A percentile compares a stretch with the other conserved stretches of the same genome.
phyloP scores from a whole-genome alignment of 768 basidiomycete genomes.

The Amanita pseudoporphyria region DNA sequence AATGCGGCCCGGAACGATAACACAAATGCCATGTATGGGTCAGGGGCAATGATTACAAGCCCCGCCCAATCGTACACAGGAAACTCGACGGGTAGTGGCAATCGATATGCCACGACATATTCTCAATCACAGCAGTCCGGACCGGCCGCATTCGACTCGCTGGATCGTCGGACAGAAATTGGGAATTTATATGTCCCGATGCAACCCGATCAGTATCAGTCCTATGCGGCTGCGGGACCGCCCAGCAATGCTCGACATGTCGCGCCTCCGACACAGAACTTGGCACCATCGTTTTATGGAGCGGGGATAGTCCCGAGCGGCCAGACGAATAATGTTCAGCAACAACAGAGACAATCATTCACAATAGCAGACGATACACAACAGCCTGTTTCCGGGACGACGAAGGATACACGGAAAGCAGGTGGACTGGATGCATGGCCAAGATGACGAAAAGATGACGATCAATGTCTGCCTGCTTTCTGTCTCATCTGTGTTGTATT shows the following conservation, averaged over 20 bases:
- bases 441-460: conserved; percentile 33
- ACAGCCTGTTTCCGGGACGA: conserved; percentile 22
- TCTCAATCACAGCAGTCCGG: conserved; percentile 32
- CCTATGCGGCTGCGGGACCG: conserved; percentile 35
- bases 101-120: conserved; percentile 53
- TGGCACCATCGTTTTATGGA: conserved; percentile 63
- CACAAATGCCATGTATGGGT: conserved; percentile 32
- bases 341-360: conserved; percentile 34
- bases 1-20: conserved; percentile 46
- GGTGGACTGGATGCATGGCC: conserved; percentile 71
- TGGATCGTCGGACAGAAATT: conserved; percentile 56
- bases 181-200: conserved; percentile 69
- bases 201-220: conserved; percentile 71
- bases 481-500: not conserved
- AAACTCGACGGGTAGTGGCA: conserved; percentile 39
- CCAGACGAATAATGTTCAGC: conserved; percentile 24
- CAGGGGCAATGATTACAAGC: conserved; percentile 50
- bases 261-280: conserved; percentile 40
- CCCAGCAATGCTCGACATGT: conserved; percentile 33
- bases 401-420: conserved; percentile 50
- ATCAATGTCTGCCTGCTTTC: not conserved
- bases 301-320: conserved; percentile 46
- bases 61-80: conserved; percentile 68
- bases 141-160: conserved; percentile 42
- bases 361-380: conserved; percentile 28